Base-by-base conservation (phyloP, 139 green algal species). In the Chlorokybus atmophyticus region DNA sequence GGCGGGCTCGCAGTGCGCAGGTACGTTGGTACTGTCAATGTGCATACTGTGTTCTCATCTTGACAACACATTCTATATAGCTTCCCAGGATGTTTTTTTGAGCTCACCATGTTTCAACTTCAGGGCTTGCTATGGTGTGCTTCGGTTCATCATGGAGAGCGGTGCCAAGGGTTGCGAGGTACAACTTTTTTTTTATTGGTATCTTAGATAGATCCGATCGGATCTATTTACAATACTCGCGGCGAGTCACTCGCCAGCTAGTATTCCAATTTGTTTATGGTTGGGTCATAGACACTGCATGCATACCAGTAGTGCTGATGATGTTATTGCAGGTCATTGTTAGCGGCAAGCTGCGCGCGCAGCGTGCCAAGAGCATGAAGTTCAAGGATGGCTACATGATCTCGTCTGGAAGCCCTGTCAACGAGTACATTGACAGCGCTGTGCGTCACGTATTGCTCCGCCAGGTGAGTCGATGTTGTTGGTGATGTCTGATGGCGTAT, bases 361-460 rank as follows among this genome's bases (percentile, higher is more conserved):
- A 87, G 71, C 85, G 92, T 80, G 92, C 91, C 70, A 99, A 99
- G 86, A 67, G 69, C 64, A 99, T 99, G 92, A 99, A 99, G 83
- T 99, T 99, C 87, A 95, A 94, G 80, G 86, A 94, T 59, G 86
- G 86, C 14, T 94, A 88, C 75, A 93, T 94, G 86, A 82, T 94
- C 53, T 91, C 84, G 25, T 85, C 80, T 26, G 92, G 92, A 52
- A 60, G 93, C 60, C 90, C 91, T 3, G 58, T 70, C 4, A 57
- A 61, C 14, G 76, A 93, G 21, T 99, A 96, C 86, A 91, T 99
- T 49, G 92, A 97, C 63, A 50, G 55, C 4, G 82, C 85, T n/a
- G 83, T 94, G 24, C 82, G 90, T 51, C 92, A 99, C 81, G 92
- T 98, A 32, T 66, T 97, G 67, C 74, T 99, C 59, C 78, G 92